Conservation (phyloP, 2,329 filamentous ascomycete species). For the Aciculosporium take region DNA sequence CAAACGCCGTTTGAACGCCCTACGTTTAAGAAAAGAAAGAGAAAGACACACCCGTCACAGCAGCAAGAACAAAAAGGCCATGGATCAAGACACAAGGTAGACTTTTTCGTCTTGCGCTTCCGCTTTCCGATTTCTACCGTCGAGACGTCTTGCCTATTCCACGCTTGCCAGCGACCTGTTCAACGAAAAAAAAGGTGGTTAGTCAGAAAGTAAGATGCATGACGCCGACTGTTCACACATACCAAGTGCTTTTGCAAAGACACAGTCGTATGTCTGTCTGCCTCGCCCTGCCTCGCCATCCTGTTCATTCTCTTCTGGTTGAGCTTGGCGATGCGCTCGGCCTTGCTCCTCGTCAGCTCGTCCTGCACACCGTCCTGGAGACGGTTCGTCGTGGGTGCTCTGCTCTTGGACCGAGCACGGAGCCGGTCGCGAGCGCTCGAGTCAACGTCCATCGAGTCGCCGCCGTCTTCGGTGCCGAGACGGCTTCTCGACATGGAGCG, state of each 20-base stretch:
- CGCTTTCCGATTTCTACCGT: constrained; percentile 32
- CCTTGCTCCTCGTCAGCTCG: constrained; percentile 54
- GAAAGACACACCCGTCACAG: neutral
- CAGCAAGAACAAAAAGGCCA: neutral
- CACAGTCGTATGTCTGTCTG: constrained; percentile 75
- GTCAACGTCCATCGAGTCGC: constrained; percentile 70
- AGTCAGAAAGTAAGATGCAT: no score
- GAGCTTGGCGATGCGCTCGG: constrained; percentile 75
- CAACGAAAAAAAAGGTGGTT: constrained; percentile 11
- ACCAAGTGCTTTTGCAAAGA: constrained; percentile 84
- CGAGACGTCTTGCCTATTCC: constrained; percentile 78
- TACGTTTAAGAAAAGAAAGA: neutral
- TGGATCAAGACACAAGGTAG: neutral
- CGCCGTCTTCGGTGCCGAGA: constrained; percentile 46
- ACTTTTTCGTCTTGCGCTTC: neutral
- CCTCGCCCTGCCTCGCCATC: constrained; percentile 93
- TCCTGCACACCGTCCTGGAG: constrained; percentile 64
- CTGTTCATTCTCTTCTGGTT: constrained; percentile 98
- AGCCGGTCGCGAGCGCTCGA: constrained; percentile 41
- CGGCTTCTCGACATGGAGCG: constrained; percentile 53
- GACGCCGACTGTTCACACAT: no score
- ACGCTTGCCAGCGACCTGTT: constrained; percentile 74
- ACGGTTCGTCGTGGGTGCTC: constrained; percentile 47
- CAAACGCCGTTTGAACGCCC: no score
- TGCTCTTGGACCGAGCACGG: constrained; percentile 62